A percentile compares a stretch with the other conserved stretches of the same genome.
Conservation (phyloP, 75 land plant genomes). For the Selaginella moellendorffii region DNA sequence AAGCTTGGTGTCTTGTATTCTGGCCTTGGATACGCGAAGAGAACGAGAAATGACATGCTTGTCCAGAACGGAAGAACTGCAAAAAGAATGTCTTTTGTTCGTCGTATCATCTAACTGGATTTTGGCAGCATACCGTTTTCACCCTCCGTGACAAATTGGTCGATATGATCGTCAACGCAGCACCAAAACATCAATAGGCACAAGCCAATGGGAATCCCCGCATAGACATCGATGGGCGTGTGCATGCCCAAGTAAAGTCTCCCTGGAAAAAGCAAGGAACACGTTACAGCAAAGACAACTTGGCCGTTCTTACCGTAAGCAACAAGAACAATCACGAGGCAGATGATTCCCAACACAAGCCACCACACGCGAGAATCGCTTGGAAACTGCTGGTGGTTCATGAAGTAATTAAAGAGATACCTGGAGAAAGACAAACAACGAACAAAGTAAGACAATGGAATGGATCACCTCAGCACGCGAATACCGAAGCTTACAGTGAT, state of each 20-base stretch:
- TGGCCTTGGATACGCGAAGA: slow-evolving; percentile 90
- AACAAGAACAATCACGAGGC: neutral
- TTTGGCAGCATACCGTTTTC: slow-evolving; percentile 69
- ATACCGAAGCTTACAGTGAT: too few species aligned
- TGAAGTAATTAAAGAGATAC: neutral
- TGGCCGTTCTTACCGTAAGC: neutral
- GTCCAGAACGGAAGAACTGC: slow-evolving; percentile 7
- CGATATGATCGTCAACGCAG: slow-evolving; percentile 40
- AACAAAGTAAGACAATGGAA: neutral
- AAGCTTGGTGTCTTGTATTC: slow-evolving; percentile 84
- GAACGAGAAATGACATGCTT: slow-evolving; percentile 46
- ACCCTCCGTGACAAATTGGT: slow-evolving; percentile 53
- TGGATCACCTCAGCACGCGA: neutral
- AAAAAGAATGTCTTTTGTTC: too few species aligned
- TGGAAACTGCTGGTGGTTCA: neutral
- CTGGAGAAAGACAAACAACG: neutral
- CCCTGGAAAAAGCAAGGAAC: slow-evolving; percentile 39
- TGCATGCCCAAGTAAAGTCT: slow-evolving; percentile 96
- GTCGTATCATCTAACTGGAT: too few species aligned
- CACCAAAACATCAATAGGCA: slow-evolving; percentile 49
- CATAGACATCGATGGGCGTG: slow-evolving; percentile 55
- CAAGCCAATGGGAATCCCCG: slow-evolving; percentile 58
- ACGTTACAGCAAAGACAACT: neutral
- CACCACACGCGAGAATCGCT: neutral
- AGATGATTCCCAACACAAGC: neutral